Percentiles rank a stretch among this genome's conserved stretches.
Conservation (phyloP, 2,329 filamentous ascomycete species). For the Fusarium anguioides region DNA sequence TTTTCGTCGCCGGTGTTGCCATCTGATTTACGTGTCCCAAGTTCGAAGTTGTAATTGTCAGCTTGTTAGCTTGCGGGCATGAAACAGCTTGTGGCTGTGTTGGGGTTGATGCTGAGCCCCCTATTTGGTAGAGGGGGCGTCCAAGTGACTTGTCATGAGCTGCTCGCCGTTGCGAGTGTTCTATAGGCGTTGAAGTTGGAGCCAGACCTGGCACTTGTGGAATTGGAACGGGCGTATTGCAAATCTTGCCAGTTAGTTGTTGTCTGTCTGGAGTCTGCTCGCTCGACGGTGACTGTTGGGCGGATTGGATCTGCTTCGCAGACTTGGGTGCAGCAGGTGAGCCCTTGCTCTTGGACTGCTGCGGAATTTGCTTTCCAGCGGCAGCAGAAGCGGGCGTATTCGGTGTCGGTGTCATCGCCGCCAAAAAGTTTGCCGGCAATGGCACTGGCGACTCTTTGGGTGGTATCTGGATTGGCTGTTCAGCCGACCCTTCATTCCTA, state of each 20-base stretch:
- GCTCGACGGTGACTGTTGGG: slow-evolving; percentile 24
- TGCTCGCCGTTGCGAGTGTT: background rate
- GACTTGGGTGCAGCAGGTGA: slow-evolving; percentile 4
- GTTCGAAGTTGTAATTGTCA: background rate
- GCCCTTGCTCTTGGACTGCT: slow-evolving; percentile 4
- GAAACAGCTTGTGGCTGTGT: background rate
- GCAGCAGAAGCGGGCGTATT: slow-evolving; percentile 31
- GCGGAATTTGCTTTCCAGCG: slow-evolving; percentile 27
- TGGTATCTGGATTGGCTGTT: slow-evolving; percentile 49
- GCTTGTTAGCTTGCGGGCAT: background rate
- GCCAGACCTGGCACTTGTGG: slow-evolving; percentile 40
- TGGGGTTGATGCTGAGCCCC: background rate
- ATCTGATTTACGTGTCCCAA: background rate
- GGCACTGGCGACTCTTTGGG: slow-evolving; percentile 58
- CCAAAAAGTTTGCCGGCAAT: slow-evolving; percentile 56
- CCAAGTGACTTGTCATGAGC: background rate
- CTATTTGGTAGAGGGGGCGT: background rate
- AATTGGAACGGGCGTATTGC: slow-evolving; percentile 50
- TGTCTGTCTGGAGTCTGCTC: slow-evolving; percentile 12
- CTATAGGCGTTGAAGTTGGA: background rate
- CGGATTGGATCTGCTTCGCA: background rate
- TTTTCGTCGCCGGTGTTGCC: background rate
- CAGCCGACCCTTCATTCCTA: slow-evolving; percentile 44
- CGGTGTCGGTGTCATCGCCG: slow-evolving; percentile 52
- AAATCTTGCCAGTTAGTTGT: slow-evolving; percentile 12